phyloP scores from a whole-genome alignment of 768 basidiomycete species.

The Baorangia bicolor region DNA sequence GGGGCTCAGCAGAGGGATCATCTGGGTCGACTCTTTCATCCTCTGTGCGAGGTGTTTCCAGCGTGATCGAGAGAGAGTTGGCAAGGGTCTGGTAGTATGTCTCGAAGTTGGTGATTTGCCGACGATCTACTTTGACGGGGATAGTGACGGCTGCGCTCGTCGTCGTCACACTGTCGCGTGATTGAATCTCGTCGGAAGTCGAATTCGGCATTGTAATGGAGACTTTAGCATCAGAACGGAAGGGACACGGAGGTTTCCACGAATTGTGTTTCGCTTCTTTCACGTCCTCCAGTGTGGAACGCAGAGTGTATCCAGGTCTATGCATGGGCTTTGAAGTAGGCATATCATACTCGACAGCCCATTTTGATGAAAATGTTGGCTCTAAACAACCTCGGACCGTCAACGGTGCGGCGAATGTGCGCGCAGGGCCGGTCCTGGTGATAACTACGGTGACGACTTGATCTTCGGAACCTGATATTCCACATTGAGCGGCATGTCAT shows the following conservation, averaged over 20 bases:
- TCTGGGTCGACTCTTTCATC: slow-evolving; percentile 1
- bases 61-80: too few species aligned
- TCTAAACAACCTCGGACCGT: too few species aligned
- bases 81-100: too few species aligned
- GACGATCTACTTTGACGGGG: slow-evolving; percentile 4
- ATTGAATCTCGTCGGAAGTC: slow-evolving; percentile 1
- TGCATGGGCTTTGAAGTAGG: too few species aligned
- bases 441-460: background rate
- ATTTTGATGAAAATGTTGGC: background rate
- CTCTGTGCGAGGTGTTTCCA: background rate
- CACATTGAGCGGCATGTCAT: too few species aligned
- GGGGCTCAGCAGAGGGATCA: background rate
- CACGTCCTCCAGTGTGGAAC: too few species aligned
- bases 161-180: slow-evolving; percentile 2
- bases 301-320: too few species aligned
- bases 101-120: too few species aligned
- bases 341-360: slow-evolving; percentile 1
- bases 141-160: slow-evolving; percentile 3
- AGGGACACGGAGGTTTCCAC: too few species aligned
- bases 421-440: too few species aligned
- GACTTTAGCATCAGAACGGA: background rate
- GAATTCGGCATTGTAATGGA: slow-evolving; percentile 3
- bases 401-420: slow-evolving; percentile 1
- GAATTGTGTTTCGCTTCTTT: too few species aligned
- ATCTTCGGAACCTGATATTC: too few species aligned